A percentile compares a stretch with the other conserved stretches of the same genome.
Evolutionary conservation across 2,329 filamentous ascomycete species (phyloP).

Genomic region (Aspergillus chevalieri): DNA sequence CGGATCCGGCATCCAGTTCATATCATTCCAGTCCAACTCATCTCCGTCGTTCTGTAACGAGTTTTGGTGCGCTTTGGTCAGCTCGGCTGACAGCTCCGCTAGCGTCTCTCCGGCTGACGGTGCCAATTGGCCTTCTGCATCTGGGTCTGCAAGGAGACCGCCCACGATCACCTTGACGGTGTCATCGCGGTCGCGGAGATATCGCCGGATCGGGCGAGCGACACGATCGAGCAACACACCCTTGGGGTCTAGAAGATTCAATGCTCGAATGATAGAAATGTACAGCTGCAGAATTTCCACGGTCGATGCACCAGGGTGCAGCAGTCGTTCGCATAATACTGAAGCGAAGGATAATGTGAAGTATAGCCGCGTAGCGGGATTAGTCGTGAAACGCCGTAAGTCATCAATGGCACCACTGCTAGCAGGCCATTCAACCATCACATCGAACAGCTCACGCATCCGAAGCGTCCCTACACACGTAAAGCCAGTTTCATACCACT

Average conservation of each 20-base stretch:
- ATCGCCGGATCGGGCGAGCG: conserved; percentile 57
- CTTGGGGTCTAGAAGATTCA: conserved; percentile 57
- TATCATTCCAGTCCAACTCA: conserved; percentile 82
- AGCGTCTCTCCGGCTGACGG: conserved; percentile 36
- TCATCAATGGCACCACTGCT: conserved; percentile 56
- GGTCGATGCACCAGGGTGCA: conserved; percentile 61
- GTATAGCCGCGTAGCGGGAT: conserved; percentile 49
- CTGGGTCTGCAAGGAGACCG: conserved; percentile 55
- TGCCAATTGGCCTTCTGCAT: conserved; percentile 26
- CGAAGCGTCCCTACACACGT: conserved; percentile 51
- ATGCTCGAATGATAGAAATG: conserved; percentile 60
- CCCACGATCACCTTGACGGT: conserved; percentile 60
- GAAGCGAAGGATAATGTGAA: conserved; percentile 50
- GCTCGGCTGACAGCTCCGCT: conserved; percentile 50
- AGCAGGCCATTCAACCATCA: conserved; percentile 56
- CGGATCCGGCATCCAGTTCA: conserved; percentile 88
- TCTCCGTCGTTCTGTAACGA: conserved; percentile 47
- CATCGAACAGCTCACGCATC: conserved; percentile 54
- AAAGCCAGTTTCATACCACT: conserved; percentile 52
- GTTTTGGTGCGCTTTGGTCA: conserved; percentile 38
- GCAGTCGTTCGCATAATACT: conserved; percentile 48
- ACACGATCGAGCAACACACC: conserved; percentile 63
- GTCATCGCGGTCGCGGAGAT: conserved; percentile 59
- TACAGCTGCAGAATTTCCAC: conserved; percentile 63
- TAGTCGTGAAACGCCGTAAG: conserved; percentile 51